These are phyloP conservation scores for Aspergillus sojae DNA, from an alignment of 2,329 filamentous ascomycete genomes.

Conservation along the genomic window DNA sequence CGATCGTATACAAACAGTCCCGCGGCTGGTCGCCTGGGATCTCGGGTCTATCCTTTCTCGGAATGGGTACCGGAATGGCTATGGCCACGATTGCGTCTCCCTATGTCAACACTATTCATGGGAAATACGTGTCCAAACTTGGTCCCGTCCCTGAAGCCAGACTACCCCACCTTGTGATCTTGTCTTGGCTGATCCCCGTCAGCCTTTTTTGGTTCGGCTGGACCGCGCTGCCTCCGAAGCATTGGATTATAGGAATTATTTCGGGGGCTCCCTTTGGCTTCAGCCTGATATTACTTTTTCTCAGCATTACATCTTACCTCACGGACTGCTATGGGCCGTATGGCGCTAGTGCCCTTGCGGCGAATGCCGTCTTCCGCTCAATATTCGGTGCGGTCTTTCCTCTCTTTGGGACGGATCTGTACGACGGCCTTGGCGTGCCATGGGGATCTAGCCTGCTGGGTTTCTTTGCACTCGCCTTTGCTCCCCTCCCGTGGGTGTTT, in stretches of 20 bases:
- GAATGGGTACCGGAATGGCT: constrained; percentile 42
- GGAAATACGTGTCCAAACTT: neutral
- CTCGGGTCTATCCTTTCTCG: constrained; percentile 48
- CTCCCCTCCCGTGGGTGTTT: neutral
- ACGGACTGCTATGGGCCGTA: neutral
- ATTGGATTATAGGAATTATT: constrained; percentile 17
- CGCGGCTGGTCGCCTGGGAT: constrained; percentile 47
- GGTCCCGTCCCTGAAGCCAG: constrained; percentile 11
- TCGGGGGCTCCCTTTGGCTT: constrained; percentile 19
- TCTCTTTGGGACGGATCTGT: neutral
- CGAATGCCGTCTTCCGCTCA: neutral
- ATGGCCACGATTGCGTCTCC: constrained; percentile 33
- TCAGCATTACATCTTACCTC: neutral
- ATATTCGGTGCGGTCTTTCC: neutral
- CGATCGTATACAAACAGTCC: constrained; percentile 48
- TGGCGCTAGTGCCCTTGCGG: neutral
- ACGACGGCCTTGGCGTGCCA: neutral
- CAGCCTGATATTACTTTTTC: constrained; percentile 19
- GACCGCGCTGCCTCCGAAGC: constrained; percentile 19
- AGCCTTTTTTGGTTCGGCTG: constrained; percentile 24
- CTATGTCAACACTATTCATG: constrained; percentile 33
- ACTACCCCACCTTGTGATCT: constrained; percentile 20
- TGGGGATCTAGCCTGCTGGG: neutral
- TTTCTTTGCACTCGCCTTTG: neutral
- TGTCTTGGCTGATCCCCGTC: constrained; percentile 15